Base-by-base conservation (phyloP, 805 yeast species). In the Suhomyces tanzawaensis region DNA sequence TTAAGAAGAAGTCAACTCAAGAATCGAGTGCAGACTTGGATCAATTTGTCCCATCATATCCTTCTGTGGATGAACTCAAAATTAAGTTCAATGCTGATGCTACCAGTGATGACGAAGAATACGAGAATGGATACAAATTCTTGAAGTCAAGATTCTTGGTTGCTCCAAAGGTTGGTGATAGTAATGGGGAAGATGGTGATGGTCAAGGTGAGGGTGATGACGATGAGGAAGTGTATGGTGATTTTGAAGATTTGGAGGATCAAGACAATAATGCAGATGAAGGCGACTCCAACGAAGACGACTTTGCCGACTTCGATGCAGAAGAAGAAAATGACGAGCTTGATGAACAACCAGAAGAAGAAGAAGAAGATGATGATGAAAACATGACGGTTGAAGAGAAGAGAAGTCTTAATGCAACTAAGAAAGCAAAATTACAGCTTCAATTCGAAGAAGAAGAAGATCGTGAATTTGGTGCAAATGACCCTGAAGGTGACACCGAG, bases 391-490 rank as follows among this genome's bases (percentile, higher is more conserved):
- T 83, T 24, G 95, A 83, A 41, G 81, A 85, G 55, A 82, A 80
- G 58, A 79, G 98, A 58, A 81, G 77, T 36, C 64, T 78, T 37
- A 90, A 90, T 54, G 95, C 97, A 2, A 79, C 82, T 44, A 89
- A 85, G 69, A 95, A 93, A 54, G 97, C 90, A 47, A 82, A 85
- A 53, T 71, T 91, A 42, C 81, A 89, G 42, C 72, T 86, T 52
- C 97, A 93, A 57, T 88, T 93, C 55, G 98, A 93, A 55, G 88
- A 81, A 36, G 88, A 82, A 57, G 89, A 82, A 51, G 74, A 69
- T 41, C 55, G 73, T 9, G 74, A 70, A 41, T 78, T 79, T 48
- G 86, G 85, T 13, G 88, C 81, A 18, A 86, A 82, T 45, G 95
- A 87, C 46, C 86, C 86, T 9, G 89, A 85, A 56, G 82, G 77